phyloP scores from a whole-genome alignment of 2,329 filamentous ascomycete genomes.

The Sclerotinia minor region DNA sequence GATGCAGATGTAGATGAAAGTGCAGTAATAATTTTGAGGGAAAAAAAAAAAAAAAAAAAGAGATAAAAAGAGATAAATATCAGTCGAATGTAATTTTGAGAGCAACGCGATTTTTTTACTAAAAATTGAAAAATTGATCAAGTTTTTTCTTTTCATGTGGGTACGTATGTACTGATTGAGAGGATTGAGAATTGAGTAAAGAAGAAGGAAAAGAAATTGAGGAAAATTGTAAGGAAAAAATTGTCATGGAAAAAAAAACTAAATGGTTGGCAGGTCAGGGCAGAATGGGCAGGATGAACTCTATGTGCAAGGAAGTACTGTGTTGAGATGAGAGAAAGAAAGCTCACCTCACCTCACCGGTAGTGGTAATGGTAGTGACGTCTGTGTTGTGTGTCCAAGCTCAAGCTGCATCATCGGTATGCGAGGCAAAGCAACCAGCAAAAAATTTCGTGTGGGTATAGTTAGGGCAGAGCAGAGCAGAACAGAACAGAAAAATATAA shows the following conservation, averaged over 20 bases:
- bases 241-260: neutral
- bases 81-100: neutral
- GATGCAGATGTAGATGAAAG: neutral
- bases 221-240: neutral
- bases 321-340: neutral
- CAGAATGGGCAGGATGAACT: conserved; percentile 15
- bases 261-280: conserved; percentile 9
- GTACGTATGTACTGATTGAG: too few relatives aligned
- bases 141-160: conserved; percentile 11
- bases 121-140: too few relatives aligned
- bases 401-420: conserved; percentile 21
- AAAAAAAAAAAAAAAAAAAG: neutral
- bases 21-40: neutral
- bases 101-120: neutral
- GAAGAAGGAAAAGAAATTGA: neutral
- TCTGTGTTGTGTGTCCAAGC: conserved; percentile 18
- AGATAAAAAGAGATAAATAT: neutral
- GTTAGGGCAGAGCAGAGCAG: too few relatives aligned
- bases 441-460: conserved; percentile 8
- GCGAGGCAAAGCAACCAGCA: neutral
- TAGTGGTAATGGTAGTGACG: conserved; percentile 21
- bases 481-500: too few relatives aligned
- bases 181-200: neutral
- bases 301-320: conserved; percentile 1
- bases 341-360: too few relatives aligned